A percentile compares a stretch with the other conserved stretches of the same genome.
Conservation (phyloP, 257 asterid species). For the Solanum medicagineum region DNA sequence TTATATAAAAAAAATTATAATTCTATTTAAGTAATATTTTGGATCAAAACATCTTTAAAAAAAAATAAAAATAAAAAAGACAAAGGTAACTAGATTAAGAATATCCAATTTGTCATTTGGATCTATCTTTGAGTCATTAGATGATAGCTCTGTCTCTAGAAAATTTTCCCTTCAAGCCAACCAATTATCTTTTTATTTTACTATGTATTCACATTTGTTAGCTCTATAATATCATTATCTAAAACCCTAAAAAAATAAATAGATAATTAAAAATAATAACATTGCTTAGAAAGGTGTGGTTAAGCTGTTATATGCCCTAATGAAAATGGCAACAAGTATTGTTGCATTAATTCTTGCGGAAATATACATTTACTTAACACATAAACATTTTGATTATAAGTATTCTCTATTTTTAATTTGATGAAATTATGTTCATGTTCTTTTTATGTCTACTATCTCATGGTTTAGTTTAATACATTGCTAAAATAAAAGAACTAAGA, state of each 20-base stretch:
- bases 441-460: too few species aligned
- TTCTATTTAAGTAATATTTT: too few species aligned
- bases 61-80: too few species aligned
- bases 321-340: background rate
- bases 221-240: background rate
- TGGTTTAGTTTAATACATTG: too few species aligned
- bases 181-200: background rate
- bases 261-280: background rate
- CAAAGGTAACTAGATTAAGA: too few species aligned
- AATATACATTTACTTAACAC: too few species aligned
- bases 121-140: slow-evolving; percentile 5
- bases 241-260: background rate
- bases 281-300: slow-evolving; percentile 3
- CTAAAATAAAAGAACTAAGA: too few species aligned
- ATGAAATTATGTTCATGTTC: too few species aligned
- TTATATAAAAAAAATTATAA: too few species aligned
- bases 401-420: too few species aligned
- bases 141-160: slow-evolving; percentile 27
- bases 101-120: background rate
- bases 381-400: too few species aligned
- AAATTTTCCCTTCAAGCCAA: slow-evolving; percentile 1
- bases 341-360: background rate
- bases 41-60: too few species aligned
- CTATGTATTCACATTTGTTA: background rate
- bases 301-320: slow-evolving; percentile 10